Base-by-base conservation (phyloP, 2,329 filamentous ascomycete species). In the Talaromyces sp. region DNA sequence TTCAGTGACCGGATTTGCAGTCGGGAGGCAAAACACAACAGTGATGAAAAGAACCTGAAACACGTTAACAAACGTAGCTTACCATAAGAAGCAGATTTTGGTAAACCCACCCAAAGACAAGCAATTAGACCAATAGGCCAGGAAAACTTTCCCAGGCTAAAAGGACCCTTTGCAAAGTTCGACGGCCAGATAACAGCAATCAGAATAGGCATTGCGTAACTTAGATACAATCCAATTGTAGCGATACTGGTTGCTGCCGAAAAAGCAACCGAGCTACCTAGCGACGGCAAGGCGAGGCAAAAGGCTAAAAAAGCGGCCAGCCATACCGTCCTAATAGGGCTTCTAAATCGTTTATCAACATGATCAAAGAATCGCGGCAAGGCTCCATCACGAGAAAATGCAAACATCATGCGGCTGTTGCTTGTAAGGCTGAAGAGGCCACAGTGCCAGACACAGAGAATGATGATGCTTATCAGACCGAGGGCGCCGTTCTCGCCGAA, bases 391-490 rank as follows among this genome's bases (percentile, higher is more conserved):
- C 62, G 62, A n/a, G 62, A 64, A 50, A 64, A 64, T 3, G 62
- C 62, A 35, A 59, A 64, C 62, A 64, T 64, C 62, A 64, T 64
- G 16, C 62, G 62, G 52, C 62, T 64, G 24, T 64, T 64, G 33
- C 62, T 64, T 16, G 62, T 64, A 19, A 64, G 41, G 52, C 62
- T 64, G 41, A 64, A 64, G 22, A 64, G 62, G 31, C 62, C 62
- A 39, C 62, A 64, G 43, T 64, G 62, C 62, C 62, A 64, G 43
- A 64, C 62, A 22, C 62, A 64, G 52, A 64, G 37, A 16, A 64
- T 64, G 47, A 64, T 64, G 10, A 64, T n/a, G 16, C 31, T 49
- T 9, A 64, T 64, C n/a, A 64, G 62, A 14, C 16, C 62, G 37
- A 64, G 62, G n/a, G 50, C 62, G 16, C 62, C 62, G 24, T 16